Evolutionary conservation across 352 stramenopile genomes (phyloP).

Genomic region (Globisporangium paroecandrum): DNA sequence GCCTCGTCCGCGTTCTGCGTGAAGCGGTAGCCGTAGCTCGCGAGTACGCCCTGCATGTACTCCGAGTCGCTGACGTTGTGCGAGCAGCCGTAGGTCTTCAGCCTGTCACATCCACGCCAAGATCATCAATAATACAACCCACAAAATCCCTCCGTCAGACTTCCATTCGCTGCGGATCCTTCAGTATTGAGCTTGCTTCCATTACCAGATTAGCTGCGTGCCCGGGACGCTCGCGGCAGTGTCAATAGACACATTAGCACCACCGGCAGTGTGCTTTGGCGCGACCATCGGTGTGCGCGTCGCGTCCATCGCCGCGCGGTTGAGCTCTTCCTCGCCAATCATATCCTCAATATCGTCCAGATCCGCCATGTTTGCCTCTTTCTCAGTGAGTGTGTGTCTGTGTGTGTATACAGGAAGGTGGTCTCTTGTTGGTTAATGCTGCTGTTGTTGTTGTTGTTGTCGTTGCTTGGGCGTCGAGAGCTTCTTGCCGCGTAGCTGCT

Average conservation of each 20-base stretch:
- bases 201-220: constrained; percentile 69
- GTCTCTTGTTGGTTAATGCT: neutral
- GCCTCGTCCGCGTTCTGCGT: constrained; percentile 67
- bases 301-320: constrained; percentile 41
- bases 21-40: constrained; percentile 89
- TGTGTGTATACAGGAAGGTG: neutral
- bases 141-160: neutral
- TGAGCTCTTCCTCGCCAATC: constrained; percentile 66
- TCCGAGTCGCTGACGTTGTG: constrained; percentile 93
- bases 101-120: constrained; percentile 24
- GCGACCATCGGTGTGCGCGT: constrained; percentile 57
- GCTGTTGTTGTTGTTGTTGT: too few relatives aligned
- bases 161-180: neutral
- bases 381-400: neutral
- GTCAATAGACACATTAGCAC: constrained; percentile 8
- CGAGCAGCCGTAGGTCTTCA: constrained; percentile 91
- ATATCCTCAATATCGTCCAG: constrained; percentile 84
- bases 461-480: neutral
- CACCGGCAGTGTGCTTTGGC: constrained; percentile 35
- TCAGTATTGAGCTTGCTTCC: neutral
- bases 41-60: constrained; percentile 91
- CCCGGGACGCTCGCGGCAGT: constrained; percentile 38
- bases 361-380: constrained; percentile 15
- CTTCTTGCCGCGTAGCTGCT: neutral
- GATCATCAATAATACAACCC: constrained; percentile 7